These are phyloP conservation scores for Vinca major DNA, from an alignment of 305 asterid genomes.

Conservation along the genomic window DNA sequence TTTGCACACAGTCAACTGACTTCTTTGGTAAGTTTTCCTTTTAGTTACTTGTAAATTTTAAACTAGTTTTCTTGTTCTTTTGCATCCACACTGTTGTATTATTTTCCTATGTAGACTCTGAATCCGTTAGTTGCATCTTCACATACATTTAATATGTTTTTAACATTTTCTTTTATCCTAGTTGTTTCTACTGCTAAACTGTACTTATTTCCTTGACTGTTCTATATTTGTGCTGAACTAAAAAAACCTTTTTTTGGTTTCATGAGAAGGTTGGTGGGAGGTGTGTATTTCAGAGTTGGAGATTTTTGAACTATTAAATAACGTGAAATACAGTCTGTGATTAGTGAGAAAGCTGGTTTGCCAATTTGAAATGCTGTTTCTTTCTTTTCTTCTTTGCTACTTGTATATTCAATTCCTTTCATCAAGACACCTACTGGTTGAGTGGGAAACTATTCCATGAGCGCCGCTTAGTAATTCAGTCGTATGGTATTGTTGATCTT, in stretches of 20 bases:
- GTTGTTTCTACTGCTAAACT: not conserved
- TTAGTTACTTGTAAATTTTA: not conserved
- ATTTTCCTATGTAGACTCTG: not conserved
- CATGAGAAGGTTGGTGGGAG: not conserved
- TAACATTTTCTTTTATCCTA: not conserved
- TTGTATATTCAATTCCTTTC: not conserved
- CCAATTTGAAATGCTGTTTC: not conserved
- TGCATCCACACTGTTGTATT: not conserved
- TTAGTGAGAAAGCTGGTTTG: not conserved
- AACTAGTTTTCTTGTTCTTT: not conserved
- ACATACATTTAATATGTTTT: not conserved
- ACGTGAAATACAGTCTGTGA: not conserved
- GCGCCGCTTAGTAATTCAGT: not conserved
- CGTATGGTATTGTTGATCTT: not conserved
- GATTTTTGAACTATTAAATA: not conserved
- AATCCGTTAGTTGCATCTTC: not conserved
- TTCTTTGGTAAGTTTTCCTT: conserved; percentile 61
- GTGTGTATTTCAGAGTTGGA: not conserved
- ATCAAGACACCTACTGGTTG: not conserved
- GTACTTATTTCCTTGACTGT: not conserved
- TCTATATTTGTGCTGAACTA: not conserved
- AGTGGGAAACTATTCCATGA: not conserved
- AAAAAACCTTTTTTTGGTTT: not conserved
- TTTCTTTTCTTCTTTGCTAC: not conserved
- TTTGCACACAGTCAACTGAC: conserved; percentile 94